Percentiles rank a stretch among this genome's conserved stretches.
Evolutionary conservation across 2,329 filamentous ascomycete genomes (phyloP).

Genomic region (Rutstroemia sp.): DNA sequence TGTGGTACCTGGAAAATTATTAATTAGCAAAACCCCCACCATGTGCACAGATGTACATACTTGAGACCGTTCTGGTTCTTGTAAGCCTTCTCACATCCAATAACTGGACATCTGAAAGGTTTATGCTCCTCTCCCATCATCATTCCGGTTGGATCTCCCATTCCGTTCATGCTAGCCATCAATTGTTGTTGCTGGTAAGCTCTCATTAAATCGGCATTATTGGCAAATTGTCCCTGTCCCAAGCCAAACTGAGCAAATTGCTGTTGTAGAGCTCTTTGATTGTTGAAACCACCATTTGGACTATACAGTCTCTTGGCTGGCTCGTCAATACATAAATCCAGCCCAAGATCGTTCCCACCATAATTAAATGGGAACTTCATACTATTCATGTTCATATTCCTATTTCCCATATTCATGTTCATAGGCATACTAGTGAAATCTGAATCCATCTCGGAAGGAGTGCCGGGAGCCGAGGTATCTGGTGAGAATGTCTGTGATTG

Average conservation of each 20-base stretch:
- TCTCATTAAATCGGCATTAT: slow-evolving; percentile 57
- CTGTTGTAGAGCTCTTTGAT: slow-evolving; percentile 57
- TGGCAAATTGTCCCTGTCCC: slow-evolving; percentile 57
- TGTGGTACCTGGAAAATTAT: slow-evolving; percentile 49
- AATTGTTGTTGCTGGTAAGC: slow-evolving; percentile 54
- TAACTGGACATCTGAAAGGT: slow-evolving; percentile 94
- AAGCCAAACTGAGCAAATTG: slow-evolving; percentile 67
- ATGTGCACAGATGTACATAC: slow-evolving; percentile 43
- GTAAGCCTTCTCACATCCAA: slow-evolving; percentile 98
- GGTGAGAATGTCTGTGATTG: slow-evolving; percentile 37
- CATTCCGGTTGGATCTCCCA: slow-evolving; percentile 29
- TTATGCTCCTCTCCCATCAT: slow-evolving; percentile 84
- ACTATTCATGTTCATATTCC: slow-evolving; percentile 43
- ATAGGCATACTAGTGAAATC: slow-evolving; percentile 55
- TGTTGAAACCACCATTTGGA: slow-evolving; percentile 65
- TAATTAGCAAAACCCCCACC: slow-evolving; percentile 4
- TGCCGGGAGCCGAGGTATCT: slow-evolving; percentile 63
- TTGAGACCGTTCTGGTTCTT: slow-evolving; percentile 99
- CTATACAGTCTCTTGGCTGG: slow-evolving; percentile 91
- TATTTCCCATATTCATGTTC: slow-evolving; percentile 51
- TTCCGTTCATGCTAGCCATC: slow-evolving; percentile 35
- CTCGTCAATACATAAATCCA: slow-evolving; percentile 74
- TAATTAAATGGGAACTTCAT: slow-evolving; percentile 30
- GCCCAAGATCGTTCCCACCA: slow-evolving; percentile 39
- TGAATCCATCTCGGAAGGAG: slow-evolving; percentile 68